phyloP scores from a whole-genome alignment of 148 eudicot species.

The Spergularia bocconei region DNA sequence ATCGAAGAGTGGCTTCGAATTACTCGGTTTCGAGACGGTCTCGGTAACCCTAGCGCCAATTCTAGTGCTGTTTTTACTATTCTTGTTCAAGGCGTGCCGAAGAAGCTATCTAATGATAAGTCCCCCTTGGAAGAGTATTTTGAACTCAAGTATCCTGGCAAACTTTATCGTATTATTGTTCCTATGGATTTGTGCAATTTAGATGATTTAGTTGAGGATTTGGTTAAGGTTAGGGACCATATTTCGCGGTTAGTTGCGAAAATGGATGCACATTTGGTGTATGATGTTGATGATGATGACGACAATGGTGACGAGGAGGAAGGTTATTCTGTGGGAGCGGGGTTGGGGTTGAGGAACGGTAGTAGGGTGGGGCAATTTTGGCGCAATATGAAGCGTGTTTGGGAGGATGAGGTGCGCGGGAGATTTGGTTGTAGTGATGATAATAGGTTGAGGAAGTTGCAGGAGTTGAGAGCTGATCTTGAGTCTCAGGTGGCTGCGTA shows the following conservation, averaged over 20 bases:
- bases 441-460: conserved; percentile 65
- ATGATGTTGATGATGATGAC: conserved; percentile 31
- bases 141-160: conserved; percentile 74
- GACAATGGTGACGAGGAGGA: conserved; percentile 30
- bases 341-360: background rate
- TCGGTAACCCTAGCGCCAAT: conserved; percentile 63
- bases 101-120: conserved; percentile 55
- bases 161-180: conserved; percentile 65
- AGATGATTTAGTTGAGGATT: conserved; percentile 76
- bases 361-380: conserved; percentile 26
- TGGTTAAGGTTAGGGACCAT: conserved; percentile 74
- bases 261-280: conserved; percentile 51
- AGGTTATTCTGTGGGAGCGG: conserved; percentile 21
- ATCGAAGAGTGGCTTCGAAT: conserved; percentile 57
- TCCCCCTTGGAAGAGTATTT: conserved; percentile 77
- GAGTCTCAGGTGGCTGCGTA: conserved; percentile 90
- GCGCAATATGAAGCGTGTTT: conserved; percentile 44
- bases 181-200: conserved; percentile 91
- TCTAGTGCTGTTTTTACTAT: conserved; percentile 71
- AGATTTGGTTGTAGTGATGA: conserved; percentile 70
- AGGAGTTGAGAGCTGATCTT: conserved; percentile 84
- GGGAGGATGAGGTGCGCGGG: conserved; percentile 40
- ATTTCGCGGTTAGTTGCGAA: conserved; percentile 60
- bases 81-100: conserved; percentile 81
- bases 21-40: conserved; percentile 79